Evolutionary conservation across 2,329 filamentous ascomycete species (phyloP).

Genomic region (Cylindrodendrum hubeiense): DNA sequence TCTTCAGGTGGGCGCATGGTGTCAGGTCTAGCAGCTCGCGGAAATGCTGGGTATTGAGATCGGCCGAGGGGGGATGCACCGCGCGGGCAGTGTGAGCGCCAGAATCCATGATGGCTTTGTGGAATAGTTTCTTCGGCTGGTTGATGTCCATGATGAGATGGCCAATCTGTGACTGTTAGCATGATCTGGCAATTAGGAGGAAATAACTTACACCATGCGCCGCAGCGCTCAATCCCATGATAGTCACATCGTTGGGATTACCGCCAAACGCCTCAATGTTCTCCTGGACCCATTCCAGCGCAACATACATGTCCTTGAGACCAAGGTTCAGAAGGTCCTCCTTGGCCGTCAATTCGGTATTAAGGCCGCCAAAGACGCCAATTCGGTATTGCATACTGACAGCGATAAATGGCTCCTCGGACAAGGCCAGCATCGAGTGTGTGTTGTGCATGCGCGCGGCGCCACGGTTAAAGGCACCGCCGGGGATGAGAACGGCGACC

Average conservation of each 20-base stretch:
- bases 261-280: constrained; percentile 65
- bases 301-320: constrained; percentile 61
- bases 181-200: not conserved
- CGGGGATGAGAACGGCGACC: constrained; percentile 44
- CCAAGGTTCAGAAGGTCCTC: constrained; percentile 67
- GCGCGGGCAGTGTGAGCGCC: constrained; percentile 47
- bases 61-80: constrained; percentile 41
- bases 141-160: constrained; percentile 50
- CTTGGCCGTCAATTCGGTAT: constrained; percentile 61
- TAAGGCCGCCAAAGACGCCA: constrained; percentile 70
- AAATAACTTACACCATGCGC: constrained; percentile 46
- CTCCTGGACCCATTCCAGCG: constrained; percentile 63
- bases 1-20: constrained; percentile 39
- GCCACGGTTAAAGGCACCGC: constrained; percentile 49
- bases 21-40: constrained; percentile 46
- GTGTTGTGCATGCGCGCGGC: constrained; percentile 53
- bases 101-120: constrained; percentile 49
- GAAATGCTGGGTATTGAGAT: constrained; percentile 46
- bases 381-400: constrained; percentile 63
- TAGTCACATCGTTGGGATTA: constrained; percentile 59
- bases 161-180: constrained; percentile 39
- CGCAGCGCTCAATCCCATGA: constrained; percentile 58
- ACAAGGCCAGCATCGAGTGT: constrained; percentile 63
- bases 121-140: constrained; percentile 46
- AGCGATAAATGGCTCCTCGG: constrained; percentile 59